A percentile compares a stretch with the other conserved stretches of the same genome.
Evolutionary conservation across 148 eudicot genomes (phyloP).

Genomic region (Amaranthus hypochondriacus): DNA sequence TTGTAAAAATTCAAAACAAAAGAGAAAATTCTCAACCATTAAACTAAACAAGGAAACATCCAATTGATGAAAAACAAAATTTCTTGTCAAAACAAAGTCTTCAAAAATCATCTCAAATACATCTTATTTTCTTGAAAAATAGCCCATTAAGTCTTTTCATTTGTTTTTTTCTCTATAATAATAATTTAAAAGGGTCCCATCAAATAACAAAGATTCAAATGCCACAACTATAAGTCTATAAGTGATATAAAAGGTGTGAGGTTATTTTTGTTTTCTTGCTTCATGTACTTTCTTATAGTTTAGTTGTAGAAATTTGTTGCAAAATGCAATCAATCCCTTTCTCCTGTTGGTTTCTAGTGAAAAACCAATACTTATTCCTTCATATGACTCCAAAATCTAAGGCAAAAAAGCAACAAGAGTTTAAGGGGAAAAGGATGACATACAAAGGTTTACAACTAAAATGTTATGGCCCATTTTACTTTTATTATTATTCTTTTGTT

Average conservation of each 20-base stretch:
- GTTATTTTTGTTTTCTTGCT: neutral
- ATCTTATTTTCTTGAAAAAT: too few relatives aligned
- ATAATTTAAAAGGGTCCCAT: too few relatives aligned
- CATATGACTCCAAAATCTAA: conserved; percentile 19
- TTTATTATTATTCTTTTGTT: conserved; percentile 20
- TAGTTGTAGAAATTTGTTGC: conserved; percentile 15
- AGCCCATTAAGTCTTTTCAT: too few relatives aligned
- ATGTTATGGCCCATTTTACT: conserved; percentile 13
- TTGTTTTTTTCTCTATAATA: too few relatives aligned
- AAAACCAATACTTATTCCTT: neutral
- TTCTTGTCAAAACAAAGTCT: too few relatives aligned
- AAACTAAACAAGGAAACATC: too few relatives aligned
- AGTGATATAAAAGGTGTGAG: neutral
- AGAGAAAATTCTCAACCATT: too few relatives aligned
- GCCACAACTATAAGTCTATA: too few relatives aligned
- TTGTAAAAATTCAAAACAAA: too few relatives aligned
- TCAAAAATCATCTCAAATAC: too few relatives aligned
- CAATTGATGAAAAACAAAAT: too few relatives aligned
- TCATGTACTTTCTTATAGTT: neutral
- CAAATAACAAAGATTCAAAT: too few relatives aligned
- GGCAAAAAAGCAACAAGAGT: conserved; percentile 27
- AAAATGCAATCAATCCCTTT: conserved; percentile 23
- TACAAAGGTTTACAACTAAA: conserved; percentile 6
- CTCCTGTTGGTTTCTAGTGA: neutral
- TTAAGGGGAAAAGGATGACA: conserved; percentile 20